phyloP scores from a whole-genome alignment of 2,329 filamentous ascomycete genomes.

The Shiraia sp. region DNA sequence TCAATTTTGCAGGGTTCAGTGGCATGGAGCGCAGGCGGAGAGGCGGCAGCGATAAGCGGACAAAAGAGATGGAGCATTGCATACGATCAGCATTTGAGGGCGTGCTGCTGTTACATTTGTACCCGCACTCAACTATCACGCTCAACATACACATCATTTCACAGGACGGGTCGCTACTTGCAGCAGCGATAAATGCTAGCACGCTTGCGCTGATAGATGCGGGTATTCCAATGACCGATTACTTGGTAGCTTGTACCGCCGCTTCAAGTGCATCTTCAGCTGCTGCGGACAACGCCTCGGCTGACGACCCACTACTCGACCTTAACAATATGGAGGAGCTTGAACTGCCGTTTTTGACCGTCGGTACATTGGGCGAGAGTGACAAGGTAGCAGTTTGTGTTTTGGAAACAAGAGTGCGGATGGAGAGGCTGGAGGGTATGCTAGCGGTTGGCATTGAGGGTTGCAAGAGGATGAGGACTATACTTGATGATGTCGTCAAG shows the following conservation, averaged over 20 bases:
- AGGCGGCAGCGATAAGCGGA: slow-evolving; percentile 64
- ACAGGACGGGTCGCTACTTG: slow-evolving; percentile 87
- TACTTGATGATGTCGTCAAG: slow-evolving; percentile 76
- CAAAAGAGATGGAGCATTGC: slow-evolving; percentile 78
- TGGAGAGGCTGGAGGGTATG: slow-evolving; percentile 84
- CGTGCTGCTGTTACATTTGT: slow-evolving; percentile 82
- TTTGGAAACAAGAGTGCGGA: slow-evolving; percentile 87
- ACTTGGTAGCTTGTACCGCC: slow-evolving; percentile 84
- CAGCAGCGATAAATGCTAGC: slow-evolving; percentile 86
- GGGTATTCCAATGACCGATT: slow-evolving; percentile 92
- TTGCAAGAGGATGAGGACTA: slow-evolving; percentile 80
- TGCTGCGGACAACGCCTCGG: slow-evolving; percentile 61
- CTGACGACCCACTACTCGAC: slow-evolving; percentile 77
- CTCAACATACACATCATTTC: slow-evolving; percentile 85
- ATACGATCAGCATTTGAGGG: slow-evolving; percentile 76
- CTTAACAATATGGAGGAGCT: slow-evolving; percentile 79
- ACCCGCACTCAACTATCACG: slow-evolving; percentile 82
- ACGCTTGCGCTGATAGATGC: slow-evolving; percentile 93
- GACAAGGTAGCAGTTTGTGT: slow-evolving; percentile 79
- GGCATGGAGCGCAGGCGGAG: slow-evolving; percentile 76
- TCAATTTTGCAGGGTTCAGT: slow-evolving; percentile 85
- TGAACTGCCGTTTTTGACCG: slow-evolving; percentile 85
- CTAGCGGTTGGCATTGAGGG: slow-evolving; percentile 89
- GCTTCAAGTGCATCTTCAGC: slow-evolving; percentile 70
- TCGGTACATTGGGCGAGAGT: slow-evolving; percentile 74